A percentile compares a stretch with the other conserved stretches of the same genome.
Conservation (phyloP, 2,329 filamentous ascomycete species). For the Ceratocystis destructans region DNA sequence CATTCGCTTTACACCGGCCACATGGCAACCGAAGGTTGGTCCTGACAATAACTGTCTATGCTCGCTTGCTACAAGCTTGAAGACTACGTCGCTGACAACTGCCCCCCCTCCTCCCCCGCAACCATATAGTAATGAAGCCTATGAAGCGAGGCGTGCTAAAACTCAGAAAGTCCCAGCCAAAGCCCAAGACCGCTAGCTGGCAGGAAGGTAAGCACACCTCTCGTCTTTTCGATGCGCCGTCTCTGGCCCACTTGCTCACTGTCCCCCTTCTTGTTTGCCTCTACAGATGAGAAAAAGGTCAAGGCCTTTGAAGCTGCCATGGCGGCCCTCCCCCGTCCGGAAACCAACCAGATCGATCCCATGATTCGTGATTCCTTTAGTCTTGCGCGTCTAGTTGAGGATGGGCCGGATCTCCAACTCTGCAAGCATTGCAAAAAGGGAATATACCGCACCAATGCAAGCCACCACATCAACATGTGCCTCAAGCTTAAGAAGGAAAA, state of each 20-base stretch:
- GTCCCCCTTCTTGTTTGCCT: slow-evolving; percentile 24
- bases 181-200: slow-evolving; percentile 44
- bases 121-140: background rate
- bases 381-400: slow-evolving; percentile 68
- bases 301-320: slow-evolving; percentile 32
- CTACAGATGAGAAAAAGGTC: slow-evolving; percentile 41
- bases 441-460: slow-evolving; percentile 59
- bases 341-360: slow-evolving; percentile 59
- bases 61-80: background rate
- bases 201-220: slow-evolving; percentile 53
- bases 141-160: slow-evolving; percentile 36
- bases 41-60: too few species aligned
- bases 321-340: slow-evolving; percentile 38
- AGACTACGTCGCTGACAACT: background rate
- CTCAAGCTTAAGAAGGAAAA: slow-evolving; percentile 74
- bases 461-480: slow-evolving; percentile 70
- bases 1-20: background rate
- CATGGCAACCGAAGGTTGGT: slow-evolving; percentile 8
- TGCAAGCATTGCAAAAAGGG: slow-evolving; percentile 95
- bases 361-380: slow-evolving; percentile 64
- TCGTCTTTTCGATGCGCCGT: too few species aligned
- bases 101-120: background rate
- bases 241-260: slow-evolving; percentile 19
- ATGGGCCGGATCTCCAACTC: slow-evolving; percentile 61
- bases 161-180: slow-evolving; percentile 48